Base-by-base conservation (phyloP, 78 protist species). In the Dictyostelium brefeldianum region DNA sequence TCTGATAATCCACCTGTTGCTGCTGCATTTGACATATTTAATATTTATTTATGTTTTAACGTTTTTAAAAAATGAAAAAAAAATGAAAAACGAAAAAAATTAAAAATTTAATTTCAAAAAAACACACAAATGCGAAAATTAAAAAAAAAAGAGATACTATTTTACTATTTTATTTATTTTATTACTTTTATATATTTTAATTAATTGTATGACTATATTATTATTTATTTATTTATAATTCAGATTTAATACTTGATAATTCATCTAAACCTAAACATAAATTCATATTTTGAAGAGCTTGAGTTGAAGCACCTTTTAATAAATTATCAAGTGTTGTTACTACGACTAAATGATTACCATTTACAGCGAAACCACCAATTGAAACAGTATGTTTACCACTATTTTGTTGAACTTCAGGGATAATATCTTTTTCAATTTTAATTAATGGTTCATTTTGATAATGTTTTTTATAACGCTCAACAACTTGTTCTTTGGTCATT, bases 301-400 rank as follows among this genome's bases (percentile, higher is more conserved):
- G 97, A 47, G 97, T 96, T 14, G 97, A 94, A 12, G 97, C 97
- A 50, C 97, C 97, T 81, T 96, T 96, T 69, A 96, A 90, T n/a
- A 96, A 84, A 54, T 96, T 96, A 80, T 96, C 97, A 14, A 96
- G 20, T 36, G 97, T 96, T n/a, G 96, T 59, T 20, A 91, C 96
- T 17, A 95, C 82, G 3, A 95, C 97, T 17, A 83, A 67, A 57
- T 90, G 95, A 50, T 74, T 81, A 65, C 78, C 89, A 64, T 83
- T 78, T 41, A 83, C 93, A 41, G 78, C 57, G 48, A 95, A 90
- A 36, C 97, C 97, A 56, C 97, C 97, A 27, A 95, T 59, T 36
- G 84, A 48, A 20, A 95, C 83, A 8, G 91, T 83, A 27, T 95
- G 97, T 69, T 89, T 84, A 41, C 59, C 65, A 15, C 64, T 50